phyloP scores from a whole-genome alignment of 495 filamentous ascomycete genomes.

The Aspergillus haitiensis region DNA sequence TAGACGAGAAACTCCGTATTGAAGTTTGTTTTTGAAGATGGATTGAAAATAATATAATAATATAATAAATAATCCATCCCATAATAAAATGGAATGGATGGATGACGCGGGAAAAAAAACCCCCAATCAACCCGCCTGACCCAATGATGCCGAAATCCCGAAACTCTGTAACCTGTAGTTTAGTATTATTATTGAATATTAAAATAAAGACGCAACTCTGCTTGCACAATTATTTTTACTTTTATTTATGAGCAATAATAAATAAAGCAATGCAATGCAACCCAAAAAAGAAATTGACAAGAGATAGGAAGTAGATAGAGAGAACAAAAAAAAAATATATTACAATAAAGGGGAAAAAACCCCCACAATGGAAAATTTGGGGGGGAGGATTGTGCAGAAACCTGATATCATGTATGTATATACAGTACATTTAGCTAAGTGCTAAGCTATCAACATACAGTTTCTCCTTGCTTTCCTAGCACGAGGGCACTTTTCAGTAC shows the following conservation, averaged over 20 bases:
- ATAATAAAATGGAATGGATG: background rate
- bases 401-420: no score
- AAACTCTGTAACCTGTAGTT: constrained; percentile 4
- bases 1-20: background rate
- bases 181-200: background rate
- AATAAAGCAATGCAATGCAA: no score
- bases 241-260: no score
- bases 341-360: no score
- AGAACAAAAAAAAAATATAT: no score
- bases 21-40: background rate
- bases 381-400: no score
- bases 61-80: no score
- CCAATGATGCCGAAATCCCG: constrained; percentile 7
- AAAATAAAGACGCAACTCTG: background rate
- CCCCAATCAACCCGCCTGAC: constrained; percentile 5
- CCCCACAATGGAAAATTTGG: no score
- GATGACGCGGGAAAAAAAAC: constrained; percentile 4
- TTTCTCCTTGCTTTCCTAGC: background rate
- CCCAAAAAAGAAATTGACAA: no score
- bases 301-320: no score
- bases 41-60: no score
- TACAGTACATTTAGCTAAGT: no score
- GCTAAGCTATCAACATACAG: background rate
- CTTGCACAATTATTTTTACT: background rate
- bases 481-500: background rate